Evolutionary conservation across 192 early-diverging fungal species (phyloP).

Genomic region (Diversispora epigaea): DNA sequence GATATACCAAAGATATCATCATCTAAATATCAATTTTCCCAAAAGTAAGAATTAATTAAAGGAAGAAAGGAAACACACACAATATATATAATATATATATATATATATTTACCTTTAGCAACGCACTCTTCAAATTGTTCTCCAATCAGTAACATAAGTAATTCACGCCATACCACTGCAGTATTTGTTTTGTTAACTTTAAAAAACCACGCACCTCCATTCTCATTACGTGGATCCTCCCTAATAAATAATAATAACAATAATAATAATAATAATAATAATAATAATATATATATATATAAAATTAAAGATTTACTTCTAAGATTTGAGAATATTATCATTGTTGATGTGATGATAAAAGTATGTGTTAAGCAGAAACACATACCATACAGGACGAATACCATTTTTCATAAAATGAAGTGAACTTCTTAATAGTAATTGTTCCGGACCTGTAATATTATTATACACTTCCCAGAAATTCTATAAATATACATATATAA

Average conservation of each 20-base stretch:
- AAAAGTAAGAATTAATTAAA: background rate
- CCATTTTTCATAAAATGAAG: conserved; percentile 53
- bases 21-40: conserved; percentile 11
- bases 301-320: background rate
- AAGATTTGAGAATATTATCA: background rate
- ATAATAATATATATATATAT: background rate
- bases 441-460: conserved; percentile 50
- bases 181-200: conserved; percentile 47
- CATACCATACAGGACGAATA: conserved; percentile 47
- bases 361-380: background rate
- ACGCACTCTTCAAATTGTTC: conserved; percentile 52
- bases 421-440: conserved; percentile 39
- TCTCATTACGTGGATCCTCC: conserved; percentile 53
- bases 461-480: conserved; percentile 53
- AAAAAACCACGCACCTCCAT: conserved; percentile 53
- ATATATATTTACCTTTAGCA: conserved; percentile 36
- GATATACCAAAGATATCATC: conserved; percentile 53
- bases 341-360: background rate
- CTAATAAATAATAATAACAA: background rate
- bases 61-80: background rate
- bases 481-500: conserved; percentile 17
- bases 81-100: background rate
- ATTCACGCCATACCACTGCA: conserved; percentile 48
- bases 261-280: no score
- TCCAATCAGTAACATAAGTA: conserved; percentile 51